Conservation (phyloP, 2,329 filamentous ascomycete genomes). For the Ophiostoma populinum region DNA sequence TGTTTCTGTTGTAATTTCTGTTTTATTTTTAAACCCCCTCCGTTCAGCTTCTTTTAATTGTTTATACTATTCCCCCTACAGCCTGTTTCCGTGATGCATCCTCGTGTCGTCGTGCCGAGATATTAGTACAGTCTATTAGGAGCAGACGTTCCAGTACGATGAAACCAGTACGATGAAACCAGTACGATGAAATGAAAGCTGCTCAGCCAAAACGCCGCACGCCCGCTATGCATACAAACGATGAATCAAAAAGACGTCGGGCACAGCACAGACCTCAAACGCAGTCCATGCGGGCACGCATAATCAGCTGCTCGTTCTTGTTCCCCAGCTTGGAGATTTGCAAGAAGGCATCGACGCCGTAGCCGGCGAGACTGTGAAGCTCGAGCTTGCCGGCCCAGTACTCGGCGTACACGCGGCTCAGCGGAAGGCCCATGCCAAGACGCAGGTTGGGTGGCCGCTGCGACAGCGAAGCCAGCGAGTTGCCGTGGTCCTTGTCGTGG, state of each 20-base stretch:
- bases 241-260: neutral
- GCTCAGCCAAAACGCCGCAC: neutral
- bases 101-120: no score
- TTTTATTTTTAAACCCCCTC: neutral
- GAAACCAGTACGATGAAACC: neutral
- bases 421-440: constrained; percentile 80
- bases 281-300: constrained; percentile 59
- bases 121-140: neutral
- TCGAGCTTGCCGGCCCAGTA: constrained; percentile 94
- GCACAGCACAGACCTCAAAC: constrained; percentile 26
- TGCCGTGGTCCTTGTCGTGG: constrained; percentile 15
- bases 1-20: constrained; percentile 6
- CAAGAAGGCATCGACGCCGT: constrained; percentile 87
- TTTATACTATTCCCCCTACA: constrained; percentile 2
- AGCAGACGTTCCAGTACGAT: neutral
- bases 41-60: constrained; percentile 2
- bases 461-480: constrained; percentile 63
- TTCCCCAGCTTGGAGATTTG: constrained; percentile 95
- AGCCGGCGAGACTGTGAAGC: constrained; percentile 83
- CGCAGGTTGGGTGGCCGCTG: constrained; percentile 71
- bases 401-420: constrained; percentile 89
- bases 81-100: no score
- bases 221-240: neutral
- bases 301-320: constrained; percentile 87
- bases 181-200: neutral